phyloP scores from a whole-genome alignment of 2,329 filamentous ascomycete species.

The Colletotrichum liaoningense region DNA sequence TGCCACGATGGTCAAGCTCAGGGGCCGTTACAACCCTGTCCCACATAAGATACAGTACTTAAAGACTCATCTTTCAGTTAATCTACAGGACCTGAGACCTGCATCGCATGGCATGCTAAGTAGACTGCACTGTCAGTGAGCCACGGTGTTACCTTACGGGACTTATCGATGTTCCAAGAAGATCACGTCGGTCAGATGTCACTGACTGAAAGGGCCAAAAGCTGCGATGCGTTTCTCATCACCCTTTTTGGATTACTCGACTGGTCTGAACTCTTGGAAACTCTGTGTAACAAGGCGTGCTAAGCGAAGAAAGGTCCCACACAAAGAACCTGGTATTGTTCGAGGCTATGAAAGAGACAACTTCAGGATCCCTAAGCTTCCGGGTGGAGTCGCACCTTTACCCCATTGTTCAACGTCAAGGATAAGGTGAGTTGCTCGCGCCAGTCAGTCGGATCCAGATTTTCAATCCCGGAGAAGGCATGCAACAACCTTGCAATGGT shows the following conservation, averaged over 20 bases:
- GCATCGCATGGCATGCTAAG: background rate
- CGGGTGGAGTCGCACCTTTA: constrained; percentile 20
- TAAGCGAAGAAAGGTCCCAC: background rate
- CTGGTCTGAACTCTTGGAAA: background rate
- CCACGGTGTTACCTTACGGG: background rate
- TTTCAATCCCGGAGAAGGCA: constrained; percentile 16
- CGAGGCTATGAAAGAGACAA: background rate
- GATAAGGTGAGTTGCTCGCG: constrained; percentile 30
- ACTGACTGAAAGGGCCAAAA: background rate
- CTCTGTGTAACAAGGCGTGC: background rate
- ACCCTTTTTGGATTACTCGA: background rate
- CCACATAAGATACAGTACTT: background rate
- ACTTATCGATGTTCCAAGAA: background rate
- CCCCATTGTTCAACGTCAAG: constrained; percentile 26
- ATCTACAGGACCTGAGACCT: background rate
- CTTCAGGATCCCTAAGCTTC: background rate
- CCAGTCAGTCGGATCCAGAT: constrained; percentile 18
- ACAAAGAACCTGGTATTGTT: background rate
- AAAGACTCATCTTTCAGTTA: background rate
- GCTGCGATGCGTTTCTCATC: background rate
- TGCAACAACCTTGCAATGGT: constrained; percentile 45
- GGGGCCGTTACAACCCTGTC: background rate
- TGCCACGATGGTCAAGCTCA: background rate
- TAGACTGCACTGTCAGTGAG: background rate
- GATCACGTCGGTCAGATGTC: background rate